phyloP scores from a whole-genome alignment of 2,329 filamentous ascomycete species.

The Dendrostoma leiphaemia region DNA sequence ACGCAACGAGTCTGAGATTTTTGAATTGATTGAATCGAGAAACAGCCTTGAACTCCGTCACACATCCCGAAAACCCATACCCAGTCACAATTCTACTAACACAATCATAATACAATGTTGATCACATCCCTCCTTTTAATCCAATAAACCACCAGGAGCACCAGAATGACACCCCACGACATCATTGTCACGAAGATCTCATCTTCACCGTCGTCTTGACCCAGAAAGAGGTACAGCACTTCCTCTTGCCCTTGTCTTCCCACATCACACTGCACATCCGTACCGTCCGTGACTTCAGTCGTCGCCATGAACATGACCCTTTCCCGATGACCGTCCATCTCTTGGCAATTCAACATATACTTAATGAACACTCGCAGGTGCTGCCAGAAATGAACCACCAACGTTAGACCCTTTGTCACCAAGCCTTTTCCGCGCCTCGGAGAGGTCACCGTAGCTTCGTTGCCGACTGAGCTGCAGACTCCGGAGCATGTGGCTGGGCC shows the following conservation, averaged over 20 bases:
- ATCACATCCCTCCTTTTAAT: conserved; percentile 9
- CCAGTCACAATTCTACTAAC: not conserved
- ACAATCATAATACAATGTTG: not conserved
- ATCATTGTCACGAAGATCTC: conserved; percentile 18
- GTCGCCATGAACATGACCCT: conserved; percentile 2
- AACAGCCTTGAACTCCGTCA: not conserved
- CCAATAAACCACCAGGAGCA: conserved; percentile 9
- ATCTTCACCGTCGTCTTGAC: conserved; percentile 1
- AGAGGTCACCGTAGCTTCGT: conserved; percentile 18
- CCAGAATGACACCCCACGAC: conserved; percentile 2
- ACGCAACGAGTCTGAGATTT: not conserved
- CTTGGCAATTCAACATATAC: not conserved
- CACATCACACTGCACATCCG: not conserved
- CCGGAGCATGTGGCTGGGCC: conserved; percentile 19
- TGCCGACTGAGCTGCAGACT: conserved; percentile 18
- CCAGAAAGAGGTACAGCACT: conserved; percentile 1
- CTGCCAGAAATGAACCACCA: conserved; percentile 13
- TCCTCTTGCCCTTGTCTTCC: conserved; percentile 8
- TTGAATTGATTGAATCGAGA: not conserved
- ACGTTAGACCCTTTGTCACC: conserved; percentile 12
- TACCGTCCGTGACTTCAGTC: not conserved
- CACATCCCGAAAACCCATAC: not conserved
- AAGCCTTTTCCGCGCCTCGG: conserved; percentile 14
- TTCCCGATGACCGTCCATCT: not conserved
- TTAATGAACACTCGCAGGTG: conserved; percentile 18